Evolutionary conservation across 2,329 filamentous ascomycete genomes (phyloP).

Genomic region (Aspergillus sp.): DNA sequence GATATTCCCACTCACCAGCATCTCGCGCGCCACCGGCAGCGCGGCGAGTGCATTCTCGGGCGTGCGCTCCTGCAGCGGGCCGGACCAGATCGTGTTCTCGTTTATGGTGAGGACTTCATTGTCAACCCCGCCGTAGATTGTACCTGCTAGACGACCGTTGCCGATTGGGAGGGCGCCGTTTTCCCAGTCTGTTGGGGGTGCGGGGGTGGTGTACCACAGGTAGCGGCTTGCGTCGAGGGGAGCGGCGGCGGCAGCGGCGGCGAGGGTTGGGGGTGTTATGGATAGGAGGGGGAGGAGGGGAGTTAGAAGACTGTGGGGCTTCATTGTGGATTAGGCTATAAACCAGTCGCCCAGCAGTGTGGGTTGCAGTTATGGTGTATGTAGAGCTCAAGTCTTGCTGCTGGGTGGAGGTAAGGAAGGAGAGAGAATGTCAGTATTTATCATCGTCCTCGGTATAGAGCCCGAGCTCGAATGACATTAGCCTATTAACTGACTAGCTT

Average conservation of each 20-base stretch:
- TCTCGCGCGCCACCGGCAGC: neutral
- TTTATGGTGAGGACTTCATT: slow-evolving; percentile 19
- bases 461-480: neutral
- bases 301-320: too few species aligned
- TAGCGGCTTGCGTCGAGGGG: neutral
- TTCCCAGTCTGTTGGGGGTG: neutral
- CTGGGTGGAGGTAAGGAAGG: too few species aligned
- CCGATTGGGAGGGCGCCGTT: slow-evolving; percentile 14
- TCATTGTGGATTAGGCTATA: neutral
- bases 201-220: neutral
- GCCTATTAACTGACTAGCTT: neutral
- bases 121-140: slow-evolving; percentile 12
- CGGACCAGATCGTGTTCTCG: slow-evolving; percentile 24
- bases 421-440: too few species aligned
- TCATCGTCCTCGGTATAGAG: neutral
- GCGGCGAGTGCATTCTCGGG: slow-evolving; percentile 8
- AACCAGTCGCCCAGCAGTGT: neutral
- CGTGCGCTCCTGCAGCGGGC: slow-evolving; percentile 16
- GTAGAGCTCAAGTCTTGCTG: too few species aligned
- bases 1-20: slow-evolving; percentile 12
- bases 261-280: neutral
- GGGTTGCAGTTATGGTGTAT: too few species aligned
- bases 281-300: neutral
- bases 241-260: neutral
- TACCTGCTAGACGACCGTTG: slow-evolving; percentile 20